Conservation (phyloP, 176 grass and related monocot species). For the bread wheat (Triticum aestivum) region DNA sequence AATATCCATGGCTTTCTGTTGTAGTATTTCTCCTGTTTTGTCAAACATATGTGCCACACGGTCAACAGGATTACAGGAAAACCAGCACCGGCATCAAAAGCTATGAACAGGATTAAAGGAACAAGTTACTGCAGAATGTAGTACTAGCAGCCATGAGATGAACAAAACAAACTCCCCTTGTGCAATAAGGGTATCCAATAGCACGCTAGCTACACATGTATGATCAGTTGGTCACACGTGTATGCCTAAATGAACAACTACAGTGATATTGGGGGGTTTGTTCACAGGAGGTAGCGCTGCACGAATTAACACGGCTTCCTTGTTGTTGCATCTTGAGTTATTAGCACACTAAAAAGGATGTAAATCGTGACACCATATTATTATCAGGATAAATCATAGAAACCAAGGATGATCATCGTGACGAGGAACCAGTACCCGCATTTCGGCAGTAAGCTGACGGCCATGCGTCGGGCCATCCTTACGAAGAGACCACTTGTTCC, state of each 20-base stretch:
- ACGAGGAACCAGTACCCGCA: constrained; percentile 47
- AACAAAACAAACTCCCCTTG: background rate
- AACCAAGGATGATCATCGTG: background rate
- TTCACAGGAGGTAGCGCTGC: background rate
- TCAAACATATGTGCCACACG: constrained; percentile 16
- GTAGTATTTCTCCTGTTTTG: constrained; percentile 62
- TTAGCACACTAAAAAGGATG: background rate
- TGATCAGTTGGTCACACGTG: background rate
- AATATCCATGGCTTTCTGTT: constrained; percentile 79
- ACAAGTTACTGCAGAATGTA: constrained; percentile 8
- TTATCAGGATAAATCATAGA: background rate
- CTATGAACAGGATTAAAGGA: background rate
- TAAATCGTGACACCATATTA: background rate
- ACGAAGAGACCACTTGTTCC: constrained; percentile 72
- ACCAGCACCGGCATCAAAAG: background rate
- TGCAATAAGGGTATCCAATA: background rate
- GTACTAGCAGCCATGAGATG: background rate
- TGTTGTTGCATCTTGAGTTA: background rate
- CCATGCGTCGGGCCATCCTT: constrained; percentile 64
- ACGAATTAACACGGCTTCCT: background rate
- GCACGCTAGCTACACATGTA: background rate
- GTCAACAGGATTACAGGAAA: constrained; percentile 3
- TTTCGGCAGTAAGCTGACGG: constrained; percentile 55
- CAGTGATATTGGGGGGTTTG: background rate
- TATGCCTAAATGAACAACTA: background rate